Conservation (phyloP, 148 eudicot species). For the Chenopodium album region DNA sequence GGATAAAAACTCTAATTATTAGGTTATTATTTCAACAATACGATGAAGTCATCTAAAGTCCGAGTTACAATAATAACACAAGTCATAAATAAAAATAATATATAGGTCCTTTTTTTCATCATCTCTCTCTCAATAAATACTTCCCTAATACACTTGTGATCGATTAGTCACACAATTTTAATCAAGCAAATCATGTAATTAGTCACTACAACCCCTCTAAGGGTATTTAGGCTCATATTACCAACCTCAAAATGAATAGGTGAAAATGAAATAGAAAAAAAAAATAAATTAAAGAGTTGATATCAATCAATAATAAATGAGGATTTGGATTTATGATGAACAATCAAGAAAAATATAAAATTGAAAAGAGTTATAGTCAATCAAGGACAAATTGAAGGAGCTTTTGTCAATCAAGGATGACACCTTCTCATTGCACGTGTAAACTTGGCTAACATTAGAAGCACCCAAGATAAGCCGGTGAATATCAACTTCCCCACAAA, state of each 20-base stretch:
- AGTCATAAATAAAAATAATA: no score
- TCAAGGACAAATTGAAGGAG: neutral
- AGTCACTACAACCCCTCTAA: no score
- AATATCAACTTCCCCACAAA: neutral
- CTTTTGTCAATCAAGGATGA: neutral
- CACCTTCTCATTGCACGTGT: neutral
- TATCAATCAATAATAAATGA: neutral
- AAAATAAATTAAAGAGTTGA: neutral
- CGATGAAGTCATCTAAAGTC: no score
- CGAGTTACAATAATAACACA: no score
- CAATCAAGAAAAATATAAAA: neutral
- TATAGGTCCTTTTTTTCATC: no score
- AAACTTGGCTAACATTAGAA: neutral
- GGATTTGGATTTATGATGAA: neutral
- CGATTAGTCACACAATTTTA: no score
- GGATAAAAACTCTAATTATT: no score
- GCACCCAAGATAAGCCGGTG: neutral
- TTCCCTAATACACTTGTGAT: no score
- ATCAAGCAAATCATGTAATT: no score
- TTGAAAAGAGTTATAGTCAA: neutral
- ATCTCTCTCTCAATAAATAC: no score
- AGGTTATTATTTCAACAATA: no score
- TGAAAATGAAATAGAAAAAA: neutral
- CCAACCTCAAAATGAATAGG: neutral
- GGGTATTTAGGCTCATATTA: neutral